Conservation (phyloP, 1,284 basidiomycete genomes). For the Takashimella tepidaria region DNA sequence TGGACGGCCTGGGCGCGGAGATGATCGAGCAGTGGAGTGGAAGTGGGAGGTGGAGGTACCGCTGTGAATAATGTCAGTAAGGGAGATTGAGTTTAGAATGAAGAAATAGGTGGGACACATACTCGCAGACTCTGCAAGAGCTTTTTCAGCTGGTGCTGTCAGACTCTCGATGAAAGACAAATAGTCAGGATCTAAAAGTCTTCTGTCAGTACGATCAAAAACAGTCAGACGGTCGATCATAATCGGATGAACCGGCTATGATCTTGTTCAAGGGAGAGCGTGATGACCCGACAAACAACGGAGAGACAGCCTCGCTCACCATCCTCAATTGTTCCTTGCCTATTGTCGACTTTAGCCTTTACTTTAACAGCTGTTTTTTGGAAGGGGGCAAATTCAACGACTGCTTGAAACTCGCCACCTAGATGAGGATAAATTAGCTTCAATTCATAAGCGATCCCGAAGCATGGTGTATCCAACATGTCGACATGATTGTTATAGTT, state of each 20-base stretch:
- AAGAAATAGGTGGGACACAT: conserved; percentile 26
- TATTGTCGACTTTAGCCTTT: conserved; percentile 41
- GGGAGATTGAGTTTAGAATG: background rate
- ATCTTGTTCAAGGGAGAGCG: too few species aligned
- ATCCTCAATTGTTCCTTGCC: conserved; percentile 43
- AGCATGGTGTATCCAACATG: too few species aligned
- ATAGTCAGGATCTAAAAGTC: conserved; percentile 68
- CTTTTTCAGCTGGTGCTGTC: conserved; percentile 34
- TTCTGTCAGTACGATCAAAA: too few species aligned
- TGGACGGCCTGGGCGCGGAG: conserved; percentile 60
- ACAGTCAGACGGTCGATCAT: too few species aligned
- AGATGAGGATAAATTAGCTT: too few species aligned
- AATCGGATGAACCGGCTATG: too few species aligned
- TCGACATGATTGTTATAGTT: too few species aligned
- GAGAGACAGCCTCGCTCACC: too few species aligned
- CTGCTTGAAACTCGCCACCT: conserved; percentile 81
- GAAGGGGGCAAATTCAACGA: conserved; percentile 91
- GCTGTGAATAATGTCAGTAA: background rate
- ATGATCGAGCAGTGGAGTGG: conserved; percentile 82
- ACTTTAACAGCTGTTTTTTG: conserved; percentile 57
- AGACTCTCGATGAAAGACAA: conserved; percentile 68
- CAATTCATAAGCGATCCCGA: too few species aligned
- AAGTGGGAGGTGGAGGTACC: conserved; percentile 52
- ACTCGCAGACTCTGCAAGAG: conserved; percentile 63
- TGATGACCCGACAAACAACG: too few species aligned